These are phyloP conservation scores for Dictyostelium firmibasis DNA, from an alignment of 78 protist species.

Conservation along the genomic window DNA sequence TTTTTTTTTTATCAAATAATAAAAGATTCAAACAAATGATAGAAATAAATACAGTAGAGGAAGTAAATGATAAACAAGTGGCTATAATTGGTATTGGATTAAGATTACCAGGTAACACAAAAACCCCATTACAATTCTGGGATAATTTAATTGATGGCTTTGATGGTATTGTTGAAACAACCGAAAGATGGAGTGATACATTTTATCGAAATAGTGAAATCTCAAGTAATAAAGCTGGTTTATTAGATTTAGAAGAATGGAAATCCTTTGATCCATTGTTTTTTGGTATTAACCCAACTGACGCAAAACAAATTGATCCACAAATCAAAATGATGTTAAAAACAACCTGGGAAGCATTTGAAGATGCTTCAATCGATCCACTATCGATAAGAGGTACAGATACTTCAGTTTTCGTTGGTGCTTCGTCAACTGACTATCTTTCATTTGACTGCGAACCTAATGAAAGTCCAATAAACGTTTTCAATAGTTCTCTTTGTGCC, in stretches of 20 bases:
- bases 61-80: slow-evolving; percentile 2
- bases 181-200: slow-evolving; percentile 2
- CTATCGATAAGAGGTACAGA: neutral
- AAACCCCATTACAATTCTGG: slow-evolving; percentile 36
- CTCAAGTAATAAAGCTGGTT: slow-evolving; percentile 23
- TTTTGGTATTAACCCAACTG: slow-evolving; percentile 71
- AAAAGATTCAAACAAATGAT: neutral
- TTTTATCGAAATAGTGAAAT: neutral
- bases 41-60: too few relatives aligned
- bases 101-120: slow-evolving; percentile 52
- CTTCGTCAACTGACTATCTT: neutral
- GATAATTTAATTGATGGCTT: neutral
- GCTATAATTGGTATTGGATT: slow-evolving; percentile 81
- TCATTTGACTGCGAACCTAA: neutral
- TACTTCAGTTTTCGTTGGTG: slow-evolving; percentile 63
- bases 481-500: neutral
- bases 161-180: neutral
- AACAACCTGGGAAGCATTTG: slow-evolving; percentile 67
- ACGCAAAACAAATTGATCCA: slow-evolving; percentile 82
- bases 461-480: neutral
- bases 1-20: too few relatives aligned
- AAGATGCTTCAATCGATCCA: slow-evolving; percentile 50
- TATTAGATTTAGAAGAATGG: neutral
- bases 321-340: slow-evolving; percentile 88
- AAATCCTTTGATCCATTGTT: slow-evolving; percentile 30